These are phyloP conservation scores for Rutstroemia sp. DNA, from an alignment of 2,329 filamentous ascomycete genomes.

Conservation along the genomic window DNA sequence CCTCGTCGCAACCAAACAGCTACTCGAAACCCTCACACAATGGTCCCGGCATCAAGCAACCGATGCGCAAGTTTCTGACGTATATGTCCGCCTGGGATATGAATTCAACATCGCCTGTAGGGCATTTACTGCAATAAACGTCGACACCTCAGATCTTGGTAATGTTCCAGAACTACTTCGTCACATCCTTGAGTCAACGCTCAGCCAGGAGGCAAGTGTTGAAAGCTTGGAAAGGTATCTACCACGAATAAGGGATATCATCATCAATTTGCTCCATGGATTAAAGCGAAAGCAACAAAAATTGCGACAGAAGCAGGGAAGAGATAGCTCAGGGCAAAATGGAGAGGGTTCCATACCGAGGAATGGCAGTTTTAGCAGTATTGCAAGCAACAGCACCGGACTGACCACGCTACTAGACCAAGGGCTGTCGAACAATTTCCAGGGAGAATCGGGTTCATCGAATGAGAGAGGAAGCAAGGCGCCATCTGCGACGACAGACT, in stretches of 20 bases:
- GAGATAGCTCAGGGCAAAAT: conserved; percentile 34
- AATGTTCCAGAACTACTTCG: conserved; percentile 90
- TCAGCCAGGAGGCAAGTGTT: conserved; percentile 92
- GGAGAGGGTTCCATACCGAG: conserved; percentile 22
- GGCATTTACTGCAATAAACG: conserved; percentile 92
- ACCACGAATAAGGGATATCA: conserved; percentile 93
- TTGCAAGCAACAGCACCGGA: conserved; percentile 49
- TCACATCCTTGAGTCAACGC: conserved; percentile 86
- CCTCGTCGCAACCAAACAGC: conserved; percentile 93
- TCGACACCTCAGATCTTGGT: conserved; percentile 88
- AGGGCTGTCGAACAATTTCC: conserved; percentile 31
- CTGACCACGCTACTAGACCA: conserved; percentile 54
- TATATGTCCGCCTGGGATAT: conserved; percentile 94
- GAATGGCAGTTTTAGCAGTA: conserved; percentile 51
- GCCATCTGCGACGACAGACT: conserved; percentile 21
- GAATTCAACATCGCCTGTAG: conserved; percentile 99
- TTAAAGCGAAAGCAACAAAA: conserved; percentile 96
- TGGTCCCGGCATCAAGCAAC: conserved; percentile 92
- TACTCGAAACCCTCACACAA: conserved; percentile 93
- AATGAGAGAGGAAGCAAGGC: conserved; percentile 18
- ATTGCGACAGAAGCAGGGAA: conserved; percentile 56
- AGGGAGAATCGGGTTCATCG: conserved; percentile 12
- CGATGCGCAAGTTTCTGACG: conserved; percentile 93
- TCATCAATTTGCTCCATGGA: conserved; percentile 93
- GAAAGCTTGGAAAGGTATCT: conserved; percentile 91